Evolutionary conservation across 192 early-diverging fungal genomes (phyloP).

Genomic region (Backusella tarrabulga): DNA sequence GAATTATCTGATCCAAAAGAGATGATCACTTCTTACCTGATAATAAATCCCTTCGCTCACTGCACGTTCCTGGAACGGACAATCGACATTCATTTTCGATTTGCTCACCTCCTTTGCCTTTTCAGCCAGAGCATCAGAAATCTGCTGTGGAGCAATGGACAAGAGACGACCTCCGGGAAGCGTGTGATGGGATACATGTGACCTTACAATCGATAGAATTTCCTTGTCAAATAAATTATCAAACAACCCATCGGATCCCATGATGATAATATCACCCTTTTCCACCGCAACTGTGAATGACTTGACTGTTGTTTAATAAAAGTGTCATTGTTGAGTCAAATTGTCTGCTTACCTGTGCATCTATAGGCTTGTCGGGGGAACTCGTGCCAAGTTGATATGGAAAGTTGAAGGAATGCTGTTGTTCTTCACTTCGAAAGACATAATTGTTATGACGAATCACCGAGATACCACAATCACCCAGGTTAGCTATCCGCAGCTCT

Average conservation of each 20-base stretch:
- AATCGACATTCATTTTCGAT: conserved; percentile 67
- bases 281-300: conserved; percentile 79
- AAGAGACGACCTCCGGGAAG: conserved; percentile 23
- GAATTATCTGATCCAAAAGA: background rate
- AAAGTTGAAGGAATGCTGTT: conserved; percentile 98
- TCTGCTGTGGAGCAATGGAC: conserved; percentile 63
- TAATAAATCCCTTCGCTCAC: conserved; percentile 81
- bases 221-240: conserved; percentile 99
- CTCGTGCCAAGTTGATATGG: conserved; percentile 92
- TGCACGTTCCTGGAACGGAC: conserved; percentile 91
- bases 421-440: conserved; percentile 94
- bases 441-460: conserved; percentile 85
- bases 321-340: background rate
- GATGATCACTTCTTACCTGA: conserved; percentile 18
- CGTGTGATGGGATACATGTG: background rate
- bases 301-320: conserved; percentile 10
- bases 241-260: conserved; percentile 94
- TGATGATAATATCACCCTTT: conserved; percentile 91
- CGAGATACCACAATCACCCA: conserved; percentile 93
- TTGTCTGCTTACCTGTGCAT: conserved; percentile 28
- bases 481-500: conserved; percentile 89
- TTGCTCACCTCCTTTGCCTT: conserved; percentile 77
- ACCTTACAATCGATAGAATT: conserved; percentile 54
- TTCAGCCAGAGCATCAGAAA: conserved; percentile 76
- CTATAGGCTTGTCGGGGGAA: conserved; percentile 32